Conservation (phyloP, 495 filamentous ascomycete species). For the Niebla homalea region DNA sequence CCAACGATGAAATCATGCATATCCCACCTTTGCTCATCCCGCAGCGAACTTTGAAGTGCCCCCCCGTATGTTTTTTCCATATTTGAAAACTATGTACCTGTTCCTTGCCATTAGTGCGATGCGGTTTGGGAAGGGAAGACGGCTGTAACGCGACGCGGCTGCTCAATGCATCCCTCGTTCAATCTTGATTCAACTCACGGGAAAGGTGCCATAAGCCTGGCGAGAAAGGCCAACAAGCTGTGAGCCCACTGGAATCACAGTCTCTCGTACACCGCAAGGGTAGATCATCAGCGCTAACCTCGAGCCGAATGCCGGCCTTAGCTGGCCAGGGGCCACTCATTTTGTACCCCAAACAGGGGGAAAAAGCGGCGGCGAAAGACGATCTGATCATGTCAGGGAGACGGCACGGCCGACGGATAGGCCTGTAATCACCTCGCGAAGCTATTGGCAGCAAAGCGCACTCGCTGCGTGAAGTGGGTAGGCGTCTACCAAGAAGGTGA, state of each 20-base stretch:
- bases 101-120: slow-evolving; percentile 1
- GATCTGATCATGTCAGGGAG: slow-evolving; percentile 30
- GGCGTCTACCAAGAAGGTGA: slow-evolving; percentile 91
- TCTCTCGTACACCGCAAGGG: slow-evolving; percentile 43
- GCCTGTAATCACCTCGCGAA: slow-evolving; percentile 34
- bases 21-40: slow-evolving; percentile 10
- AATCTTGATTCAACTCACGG: slow-evolving; percentile 35
- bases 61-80: slow-evolving; percentile 40
- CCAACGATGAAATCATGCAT: too few species aligned
- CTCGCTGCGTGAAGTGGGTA: slow-evolving; percentile 83
- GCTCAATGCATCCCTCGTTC: background rate
- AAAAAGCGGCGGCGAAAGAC: slow-evolving; percentile 69
- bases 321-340: slow-evolving; percentile 30
- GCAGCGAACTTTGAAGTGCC: slow-evolving; percentile 39
- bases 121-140: too few species aligned
- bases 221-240: slow-evolving; percentile 54
- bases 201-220: slow-evolving; percentile 54
- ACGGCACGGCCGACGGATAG: background rate
- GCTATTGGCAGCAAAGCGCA: slow-evolving; percentile 74
- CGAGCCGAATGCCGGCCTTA: slow-evolving; percentile 18
- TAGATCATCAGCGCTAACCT: slow-evolving; percentile 11
- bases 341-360: slow-evolving; percentile 57
- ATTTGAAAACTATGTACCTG: slow-evolving; percentile 52
- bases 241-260: slow-evolving; percentile 65
- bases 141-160: background rate